These are phyloP conservation scores for Odontarrhena argentea DNA, from an alignment of 345 rosid species.

Conservation along the genomic window DNA sequence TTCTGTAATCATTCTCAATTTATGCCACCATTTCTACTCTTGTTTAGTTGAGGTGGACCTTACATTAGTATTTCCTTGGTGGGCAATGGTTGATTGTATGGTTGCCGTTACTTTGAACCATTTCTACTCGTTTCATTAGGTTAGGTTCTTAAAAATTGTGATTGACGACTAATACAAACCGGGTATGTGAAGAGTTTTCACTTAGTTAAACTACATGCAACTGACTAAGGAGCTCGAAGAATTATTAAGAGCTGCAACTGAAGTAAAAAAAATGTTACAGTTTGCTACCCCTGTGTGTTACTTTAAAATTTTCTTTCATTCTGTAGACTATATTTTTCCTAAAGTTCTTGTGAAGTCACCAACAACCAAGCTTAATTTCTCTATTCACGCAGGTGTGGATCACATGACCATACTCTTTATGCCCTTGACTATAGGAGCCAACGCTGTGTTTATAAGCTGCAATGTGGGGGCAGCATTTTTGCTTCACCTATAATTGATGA, in stretches of 20 bases:
- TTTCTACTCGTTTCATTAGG: not conserved
- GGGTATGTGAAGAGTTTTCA: not conserved
- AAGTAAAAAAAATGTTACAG: not conserved
- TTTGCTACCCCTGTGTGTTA: conserved; percentile 13
- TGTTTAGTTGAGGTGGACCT: not conserved
- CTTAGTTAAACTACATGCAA: not conserved
- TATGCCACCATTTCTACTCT: not conserved
- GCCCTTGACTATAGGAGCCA: conserved; percentile 78
- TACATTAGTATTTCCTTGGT: conserved; percentile 12
- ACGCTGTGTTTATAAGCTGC: conserved; percentile 65
- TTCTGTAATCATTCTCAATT: not conserved
- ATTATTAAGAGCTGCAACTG: conserved; percentile 11
- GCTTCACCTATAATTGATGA: conserved; percentile 90
- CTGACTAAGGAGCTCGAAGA: conserved; percentile 10
- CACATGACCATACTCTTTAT: conserved; percentile 83
- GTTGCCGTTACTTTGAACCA: not conserved
- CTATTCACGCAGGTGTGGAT: conserved; percentile 78
- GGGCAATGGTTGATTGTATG: conserved; percentile 12
- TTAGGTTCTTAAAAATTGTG: conserved; percentile 1
- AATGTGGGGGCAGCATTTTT: conserved; percentile 90
- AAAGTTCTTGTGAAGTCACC: conserved; percentile 8
- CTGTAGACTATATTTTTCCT: not conserved
- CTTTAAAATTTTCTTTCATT: conserved; percentile 2
- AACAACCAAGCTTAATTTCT: conserved; percentile 19
- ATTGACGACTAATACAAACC: conserved; percentile 1